These are phyloP conservation scores for Penicillium griseofulvum DNA, from an alignment of 2,329 filamentous ascomycete genomes.

Conservation along the genomic window DNA sequence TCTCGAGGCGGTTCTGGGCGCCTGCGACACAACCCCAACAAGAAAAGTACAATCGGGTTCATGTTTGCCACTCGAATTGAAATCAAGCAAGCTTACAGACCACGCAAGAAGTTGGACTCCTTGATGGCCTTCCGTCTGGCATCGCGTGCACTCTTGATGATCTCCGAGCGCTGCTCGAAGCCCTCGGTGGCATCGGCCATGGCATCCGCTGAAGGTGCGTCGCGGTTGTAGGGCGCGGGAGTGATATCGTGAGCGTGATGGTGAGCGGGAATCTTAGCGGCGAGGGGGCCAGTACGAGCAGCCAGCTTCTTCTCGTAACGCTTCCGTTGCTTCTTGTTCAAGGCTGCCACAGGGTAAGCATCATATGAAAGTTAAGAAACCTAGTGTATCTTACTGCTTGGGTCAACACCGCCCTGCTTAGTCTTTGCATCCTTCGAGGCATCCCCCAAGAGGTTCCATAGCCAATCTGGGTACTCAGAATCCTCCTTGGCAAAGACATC, in stretches of 20 bases:
- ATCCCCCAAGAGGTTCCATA: conserved; percentile 46
- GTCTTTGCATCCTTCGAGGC: conserved; percentile 32
- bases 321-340: conserved; percentile 50
- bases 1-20: conserved; percentile 8
- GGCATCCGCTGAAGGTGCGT: conserved; percentile 20
- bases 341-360: conserved; percentile 30
- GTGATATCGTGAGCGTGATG: conserved; percentile 48
- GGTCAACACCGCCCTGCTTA: conserved; percentile 38
- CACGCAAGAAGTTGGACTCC: conserved; percentile 50
- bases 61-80: conserved; percentile 2
- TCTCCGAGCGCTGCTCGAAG: conserved; percentile 39
- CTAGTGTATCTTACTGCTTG: conserved; percentile 35
- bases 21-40: conserved; percentile 4
- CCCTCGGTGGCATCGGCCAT: conserved; percentile 37
- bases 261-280: conserved; percentile 45
- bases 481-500: conserved; percentile 47
- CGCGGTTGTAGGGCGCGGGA: conserved; percentile 36
- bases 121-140: conserved; percentile 48
- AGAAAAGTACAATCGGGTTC: conserved; percentile 12
- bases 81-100: conserved; percentile 34
- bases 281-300: conserved; percentile 38
- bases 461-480: conserved; percentile 49
- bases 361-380: neutral
- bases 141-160: conserved; percentile 45
- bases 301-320: conserved; percentile 49